A percentile compares a stretch with the other conserved stretches of the same genome.
Conservation (phyloP, 1,139 yeast species). For the Arxiozyma slooffiae region DNA sequence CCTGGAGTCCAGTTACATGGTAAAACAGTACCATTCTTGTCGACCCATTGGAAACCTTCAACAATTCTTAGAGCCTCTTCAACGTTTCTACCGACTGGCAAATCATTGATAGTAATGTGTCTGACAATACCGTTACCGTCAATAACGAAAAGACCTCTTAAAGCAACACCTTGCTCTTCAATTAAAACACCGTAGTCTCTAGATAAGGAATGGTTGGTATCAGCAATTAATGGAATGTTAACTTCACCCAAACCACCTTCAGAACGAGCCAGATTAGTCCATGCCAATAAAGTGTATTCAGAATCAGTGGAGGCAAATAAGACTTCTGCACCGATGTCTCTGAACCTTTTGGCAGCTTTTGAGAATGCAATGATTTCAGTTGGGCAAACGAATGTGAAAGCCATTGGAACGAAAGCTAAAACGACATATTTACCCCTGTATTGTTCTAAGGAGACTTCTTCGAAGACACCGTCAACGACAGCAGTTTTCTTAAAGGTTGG, state of each 20-base stretch:
- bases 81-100: slow-evolving; percentile 98
- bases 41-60: slow-evolving; percentile 98
- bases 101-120: slow-evolving; percentile 95
- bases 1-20: slow-evolving; percentile 99
- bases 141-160: slow-evolving; percentile 95
- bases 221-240: slow-evolving; percentile 88
- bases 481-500: slow-evolving; percentile 95
- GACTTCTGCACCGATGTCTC: slow-evolving; percentile 78
- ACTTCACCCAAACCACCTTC: slow-evolving; percentile 98
- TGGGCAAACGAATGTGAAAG: slow-evolving; percentile 98
- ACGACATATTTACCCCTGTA: slow-evolving; percentile 97
- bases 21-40: slow-evolving; percentile 95
- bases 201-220: slow-evolving; percentile 90
- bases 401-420: slow-evolving; percentile 94
- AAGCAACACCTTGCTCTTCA: slow-evolving; percentile 91
- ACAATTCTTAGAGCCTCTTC: slow-evolving; percentile 95
- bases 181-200: slow-evolving; percentile 94
- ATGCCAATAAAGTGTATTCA: slow-evolving; percentile 91
- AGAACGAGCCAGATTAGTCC: slow-evolving; percentile 94
- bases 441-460: slow-evolving; percentile 86
- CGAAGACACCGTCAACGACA: slow-evolving; percentile 90
- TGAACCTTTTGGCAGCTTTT: slow-evolving; percentile 82
- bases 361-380: slow-evolving; percentile 98
- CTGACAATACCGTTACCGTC: slow-evolving; percentile 92
- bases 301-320: slow-evolving; percentile 97